phyloP scores from a whole-genome alignment of 768 basidiomycete genomes.

The Pholiota molesta region DNA sequence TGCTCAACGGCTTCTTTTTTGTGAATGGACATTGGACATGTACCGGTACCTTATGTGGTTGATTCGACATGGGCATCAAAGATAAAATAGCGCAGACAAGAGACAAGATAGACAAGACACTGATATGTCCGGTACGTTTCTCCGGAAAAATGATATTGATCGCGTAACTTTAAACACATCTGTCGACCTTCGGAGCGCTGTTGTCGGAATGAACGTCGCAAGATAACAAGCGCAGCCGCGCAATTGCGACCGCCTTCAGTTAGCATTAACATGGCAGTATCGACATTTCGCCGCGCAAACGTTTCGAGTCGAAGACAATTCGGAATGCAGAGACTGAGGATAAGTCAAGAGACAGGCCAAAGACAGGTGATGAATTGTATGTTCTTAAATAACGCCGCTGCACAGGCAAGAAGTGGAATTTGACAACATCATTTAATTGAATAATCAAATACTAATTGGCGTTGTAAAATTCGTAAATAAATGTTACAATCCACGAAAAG shows the following conservation, averaged over 20 bases:
- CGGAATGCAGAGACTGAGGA: too few species aligned
- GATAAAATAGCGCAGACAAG: background rate
- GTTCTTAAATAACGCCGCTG: too few species aligned
- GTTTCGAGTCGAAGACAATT: background rate
- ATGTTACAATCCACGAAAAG: background rate
- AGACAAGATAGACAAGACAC: background rate
- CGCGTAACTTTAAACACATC: background rate
- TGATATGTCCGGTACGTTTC: background rate
- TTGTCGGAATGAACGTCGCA: background rate
- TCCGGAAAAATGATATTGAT: background rate
- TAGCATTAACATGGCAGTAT: background rate
- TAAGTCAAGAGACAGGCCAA: too few species aligned
- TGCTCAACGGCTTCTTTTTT: background rate
- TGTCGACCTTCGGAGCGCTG: background rate
- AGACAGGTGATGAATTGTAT: too few species aligned
- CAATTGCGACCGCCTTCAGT: background rate
- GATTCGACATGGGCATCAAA: background rate
- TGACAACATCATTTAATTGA: background rate
- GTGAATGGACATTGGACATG: background rate
- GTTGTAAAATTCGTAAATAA: background rate
- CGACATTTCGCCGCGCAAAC: background rate
- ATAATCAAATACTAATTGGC: background rate
- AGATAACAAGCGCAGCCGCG: background rate
- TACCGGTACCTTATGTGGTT: background rate
- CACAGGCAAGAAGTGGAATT: background rate